phyloP scores from a whole-genome alignment of 2,329 filamentous ascomycete species.

The Bertia moriformis region DNA sequence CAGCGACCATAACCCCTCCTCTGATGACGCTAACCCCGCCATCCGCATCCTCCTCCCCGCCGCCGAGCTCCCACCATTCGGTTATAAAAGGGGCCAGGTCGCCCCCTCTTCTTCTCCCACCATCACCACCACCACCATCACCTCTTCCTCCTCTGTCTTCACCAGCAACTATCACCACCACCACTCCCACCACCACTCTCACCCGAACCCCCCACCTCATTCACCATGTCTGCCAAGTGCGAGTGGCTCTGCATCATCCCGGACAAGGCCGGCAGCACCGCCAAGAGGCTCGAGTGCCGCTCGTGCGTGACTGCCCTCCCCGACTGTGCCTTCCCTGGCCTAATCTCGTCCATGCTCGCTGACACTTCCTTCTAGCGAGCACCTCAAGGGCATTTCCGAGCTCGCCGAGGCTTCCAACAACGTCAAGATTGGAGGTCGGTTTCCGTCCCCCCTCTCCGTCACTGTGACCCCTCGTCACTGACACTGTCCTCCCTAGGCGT shows the following conservation, averaged over 20 bases:
- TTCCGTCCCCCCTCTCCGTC: neutral
- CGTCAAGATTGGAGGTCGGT: constrained; percentile 48
- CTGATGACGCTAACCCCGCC: neutral
- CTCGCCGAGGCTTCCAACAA: constrained; percentile 33
- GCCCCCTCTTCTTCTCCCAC: neutral
- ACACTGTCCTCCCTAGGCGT: constrained; percentile 32
- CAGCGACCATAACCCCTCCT: too few relatives aligned
- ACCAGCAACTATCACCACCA: constrained; percentile 37
- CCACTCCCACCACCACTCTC: neutral
- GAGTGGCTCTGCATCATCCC: constrained; percentile 60
- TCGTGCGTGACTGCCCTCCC: constrained; percentile 32
- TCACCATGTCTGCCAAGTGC: constrained; percentile 14
- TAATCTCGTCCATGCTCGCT: constrained; percentile 4
- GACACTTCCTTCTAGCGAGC: constrained; percentile 23
- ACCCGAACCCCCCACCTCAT: neutral
- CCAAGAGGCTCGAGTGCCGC: constrained; percentile 47
- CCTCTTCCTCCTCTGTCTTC: too few relatives aligned
- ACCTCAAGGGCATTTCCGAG: constrained; percentile 40
- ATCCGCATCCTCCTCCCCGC: neutral
- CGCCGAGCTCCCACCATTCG: neutral
- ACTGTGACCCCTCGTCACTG: constrained; percentile 1
- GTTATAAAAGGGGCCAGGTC: neutral
- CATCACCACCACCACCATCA: neutral
- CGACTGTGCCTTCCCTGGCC: neutral
- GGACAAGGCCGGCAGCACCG: constrained; percentile 43